Evolutionary conservation across 2,329 filamentous ascomycete species (phyloP), one percentile per base, ranked within the genome.

Genomic region (Sporothrix inflata): DNA sequence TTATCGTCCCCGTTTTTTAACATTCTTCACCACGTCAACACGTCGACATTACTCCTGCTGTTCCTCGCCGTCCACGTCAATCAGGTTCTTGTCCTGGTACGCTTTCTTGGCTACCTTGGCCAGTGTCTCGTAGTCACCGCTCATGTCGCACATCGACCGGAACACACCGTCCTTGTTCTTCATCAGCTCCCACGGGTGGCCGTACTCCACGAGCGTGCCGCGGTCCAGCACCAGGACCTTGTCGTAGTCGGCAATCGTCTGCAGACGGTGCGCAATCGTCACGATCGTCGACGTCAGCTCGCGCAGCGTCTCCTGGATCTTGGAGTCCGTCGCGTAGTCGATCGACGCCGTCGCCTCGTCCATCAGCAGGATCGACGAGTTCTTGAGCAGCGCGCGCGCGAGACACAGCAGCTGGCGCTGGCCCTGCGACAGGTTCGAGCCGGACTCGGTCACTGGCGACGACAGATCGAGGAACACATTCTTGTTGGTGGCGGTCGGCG

Each of bases 301-400:
- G n/a, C 94, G 91, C 74, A 99, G 94, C 0, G 96, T 98, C 77
- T 93, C 94, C 82, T 99, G 96, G 76, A 99, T 98, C 84, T 97
- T 98, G 67, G 91, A 87, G 78, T 99, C 96, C 1, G 96, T 99
- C 5, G 91, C 92, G 82, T 98, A 98, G 83, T 99, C 96, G 78
- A 99, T 98, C 0, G 93, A 97, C 0, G 96, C 96, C 0, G 96
- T 99, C 0, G 96, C 96, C 84, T 99, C 96, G 81, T 99, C 96
- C 96, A 99, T 98, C 79, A 99, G 91, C n/a, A 99, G 85, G 1
- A 99, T 94, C 75, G 92, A 94, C 0, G 96, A 94, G 45, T 89
- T 89, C 82, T 97, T 98, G 75, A 99, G 91, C 76, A 99, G 89
- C 0, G 96, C 96, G 71, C 96, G 91, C 0, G 95, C 96, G 11